Base-by-base conservation (phyloP, 1,284 basidiomycete genomes). In the Fereydounia khargensis region DNA sequence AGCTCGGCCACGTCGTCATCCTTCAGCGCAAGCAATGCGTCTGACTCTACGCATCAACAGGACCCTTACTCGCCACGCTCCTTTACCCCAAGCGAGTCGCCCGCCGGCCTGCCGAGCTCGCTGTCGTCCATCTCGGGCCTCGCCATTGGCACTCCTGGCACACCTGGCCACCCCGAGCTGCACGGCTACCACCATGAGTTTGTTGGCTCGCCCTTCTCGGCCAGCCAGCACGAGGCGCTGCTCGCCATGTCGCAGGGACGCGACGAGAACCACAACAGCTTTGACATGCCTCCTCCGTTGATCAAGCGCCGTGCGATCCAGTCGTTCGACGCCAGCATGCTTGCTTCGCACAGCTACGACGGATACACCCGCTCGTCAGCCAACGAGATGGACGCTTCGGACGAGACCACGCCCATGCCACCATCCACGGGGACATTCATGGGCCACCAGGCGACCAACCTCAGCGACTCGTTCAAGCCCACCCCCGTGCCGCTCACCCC, bases 341-440 rank as follows among this genome's bases (percentile, higher is more conserved):
- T 61, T 9, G 42, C 51, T 6, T 17, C 43, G 9, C 51, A 55
- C 11, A n/a, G n/a, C n/a, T n/a, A n/a, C n/a, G n/a, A n/a, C n/a
- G n/a, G n/a, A n/a, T n/a, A n/a, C n/a, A n/a, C n/a, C n/a, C 48
- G 40, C 6, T 8, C 16, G 8, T 6, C 8, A 6, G 13, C 16
- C n/a, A 32, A 2, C 13, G 46, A 47, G 6, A 55, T 56, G 28
- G 51, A 64, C n/a, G 45, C 45, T n/a, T 52, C 52, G 8, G 53
- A 63, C 30, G 62, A 65, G 39, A 50, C 49, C 1, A 65, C 59
- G 6, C 65, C 62, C 22, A 65, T 68, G 65, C 65, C 62, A 3
- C 44, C 51, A 5, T 53, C 50, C 21, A 51, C 45, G 0, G 50
- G 59, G 28, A 54, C 47, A 8, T 66, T 68, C 24, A 39, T 42